Evolutionary conservation across 805 yeast species (phyloP).

Genomic region (Barnettozyma californica): DNA sequence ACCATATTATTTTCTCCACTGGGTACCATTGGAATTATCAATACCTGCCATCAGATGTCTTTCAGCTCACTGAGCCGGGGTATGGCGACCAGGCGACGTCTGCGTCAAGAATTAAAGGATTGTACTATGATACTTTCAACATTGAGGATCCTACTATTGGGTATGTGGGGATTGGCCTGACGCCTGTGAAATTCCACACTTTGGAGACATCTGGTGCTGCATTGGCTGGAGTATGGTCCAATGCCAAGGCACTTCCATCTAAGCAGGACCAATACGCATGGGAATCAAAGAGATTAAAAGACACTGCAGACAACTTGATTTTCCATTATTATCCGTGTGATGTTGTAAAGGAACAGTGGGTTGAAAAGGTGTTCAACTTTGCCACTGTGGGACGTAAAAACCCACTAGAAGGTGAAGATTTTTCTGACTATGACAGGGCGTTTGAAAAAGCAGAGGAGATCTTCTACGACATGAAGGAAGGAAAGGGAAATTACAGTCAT

Average conservation of each 20-base stretch:
- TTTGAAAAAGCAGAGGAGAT: slow-evolving; percentile 9
- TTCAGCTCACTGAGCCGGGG: slow-evolving; percentile 20
- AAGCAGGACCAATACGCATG: slow-evolving; percentile 33
- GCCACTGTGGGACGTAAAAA: slow-evolving; percentile 26
- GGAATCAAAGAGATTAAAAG: slow-evolving; percentile 25
- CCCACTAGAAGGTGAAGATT: slow-evolving; percentile 24
- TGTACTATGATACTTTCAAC: slow-evolving; percentile 40
- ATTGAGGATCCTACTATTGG: slow-evolving; percentile 41
- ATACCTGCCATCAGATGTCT: slow-evolving; percentile 24
- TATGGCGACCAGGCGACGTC: slow-evolving; percentile 10
- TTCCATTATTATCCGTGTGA: slow-evolving; percentile 31
- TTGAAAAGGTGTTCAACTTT: slow-evolving; percentile 23
- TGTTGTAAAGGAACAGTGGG: slow-evolving; percentile 24
- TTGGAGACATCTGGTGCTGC: slow-evolving; percentile 47
- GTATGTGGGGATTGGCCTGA: slow-evolving; percentile 33
- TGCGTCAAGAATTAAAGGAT: slow-evolving; percentile 32
- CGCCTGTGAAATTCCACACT: slow-evolving; percentile 42
- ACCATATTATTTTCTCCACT: slow-evolving; percentile 34
- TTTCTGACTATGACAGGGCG: slow-evolving; percentile 5
- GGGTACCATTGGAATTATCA: slow-evolving; percentile 40
- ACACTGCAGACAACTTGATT: slow-evolving; percentile 17
- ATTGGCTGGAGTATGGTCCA: slow-evolving; percentile 49
- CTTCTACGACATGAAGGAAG: slow-evolving; percentile 11
- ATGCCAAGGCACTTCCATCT: slow-evolving; percentile 36
- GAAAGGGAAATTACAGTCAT: slow-evolving; percentile 2